phyloP scores from a whole-genome alignment of 2,329 filamentous ascomycete species.

The Trichoderma guizhouense region DNA sequence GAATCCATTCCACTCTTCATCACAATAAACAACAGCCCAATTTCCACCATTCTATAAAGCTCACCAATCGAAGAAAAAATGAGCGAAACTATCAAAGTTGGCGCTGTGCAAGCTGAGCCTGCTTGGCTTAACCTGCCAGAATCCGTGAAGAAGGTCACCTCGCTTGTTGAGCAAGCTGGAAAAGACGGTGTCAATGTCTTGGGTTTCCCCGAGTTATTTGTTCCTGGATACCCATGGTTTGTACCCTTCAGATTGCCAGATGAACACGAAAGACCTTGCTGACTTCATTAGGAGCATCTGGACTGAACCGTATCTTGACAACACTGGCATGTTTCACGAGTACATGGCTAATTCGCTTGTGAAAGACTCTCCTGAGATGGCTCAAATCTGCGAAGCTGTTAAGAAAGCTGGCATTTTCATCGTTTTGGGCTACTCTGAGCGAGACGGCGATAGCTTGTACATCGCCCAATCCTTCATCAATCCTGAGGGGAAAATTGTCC shows the following conservation, averaged over 20 bases:
- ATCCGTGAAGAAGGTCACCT: slow-evolving; percentile 52
- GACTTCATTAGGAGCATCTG: not conserved
- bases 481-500: slow-evolving; percentile 40
- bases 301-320: not conserved
- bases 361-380: slow-evolving; percentile 39
- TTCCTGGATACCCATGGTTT: slow-evolving; percentile 50
- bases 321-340: not conserved
- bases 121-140: slow-evolving; percentile 55
- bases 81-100: slow-evolving; percentile 33
- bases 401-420: slow-evolving; percentile 40
- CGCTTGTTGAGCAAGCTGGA: slow-evolving; percentile 52
- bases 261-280: not conserved
- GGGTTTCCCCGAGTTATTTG: slow-evolving; percentile 49
- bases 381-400: slow-evolving; percentile 36
- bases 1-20: not conserved
- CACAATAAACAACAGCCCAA: no score
- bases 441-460: slow-evolving; percentile 40
- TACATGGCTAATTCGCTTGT: slow-evolving; percentile 24
- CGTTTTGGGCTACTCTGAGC: slow-evolving; percentile 46
- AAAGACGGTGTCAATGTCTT: slow-evolving; percentile 50
- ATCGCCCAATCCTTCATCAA: slow-evolving; percentile 50
- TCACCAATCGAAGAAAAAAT: not conserved
- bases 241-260: slow-evolving; percentile 7
- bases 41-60: not conserved
- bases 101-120: slow-evolving; percentile 56